Percentiles rank a stretch among this genome's conserved stretches.
Conservation (phyloP, 352 stramenopile genomes). For the Globisporangium middletonii region DNA sequence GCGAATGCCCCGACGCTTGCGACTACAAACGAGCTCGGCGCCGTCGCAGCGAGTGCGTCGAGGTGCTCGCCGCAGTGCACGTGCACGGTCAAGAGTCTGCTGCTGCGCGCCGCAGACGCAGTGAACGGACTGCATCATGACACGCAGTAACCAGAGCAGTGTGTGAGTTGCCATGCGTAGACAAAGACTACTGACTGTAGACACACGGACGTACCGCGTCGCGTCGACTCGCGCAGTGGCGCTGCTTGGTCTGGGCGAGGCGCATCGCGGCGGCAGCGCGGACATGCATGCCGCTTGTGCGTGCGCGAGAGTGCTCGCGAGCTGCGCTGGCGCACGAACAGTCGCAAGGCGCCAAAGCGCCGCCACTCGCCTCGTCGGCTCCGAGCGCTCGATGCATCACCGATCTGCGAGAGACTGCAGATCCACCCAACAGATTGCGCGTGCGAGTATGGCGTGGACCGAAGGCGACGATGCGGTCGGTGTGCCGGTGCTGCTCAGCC, state of each 20-base stretch:
- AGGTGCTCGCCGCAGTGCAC: slow-evolving; percentile 47
- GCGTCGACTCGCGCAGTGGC: neutral
- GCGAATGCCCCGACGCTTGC: slow-evolving; percentile 19
- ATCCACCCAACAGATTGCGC: neutral
- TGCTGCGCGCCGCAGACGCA: slow-evolving; percentile 25
- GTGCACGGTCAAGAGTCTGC: slow-evolving; percentile 40
- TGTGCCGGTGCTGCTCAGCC: slow-evolving; percentile 30
- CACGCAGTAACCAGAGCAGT: too few relatives aligned
- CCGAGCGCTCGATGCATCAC: too few relatives aligned
- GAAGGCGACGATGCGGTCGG: slow-evolving; percentile 24
- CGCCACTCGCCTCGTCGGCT: too few relatives aligned
- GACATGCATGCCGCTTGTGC: slow-evolving; percentile 32
- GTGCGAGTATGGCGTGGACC: slow-evolving; percentile 13
- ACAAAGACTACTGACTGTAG: neutral
- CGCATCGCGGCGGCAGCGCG: slow-evolving; percentile 29
- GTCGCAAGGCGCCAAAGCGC: neutral
- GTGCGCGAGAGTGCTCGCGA: neutral
- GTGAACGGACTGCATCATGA: slow-evolving; percentile 38
- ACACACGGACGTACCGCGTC: slow-evolving; percentile 15
- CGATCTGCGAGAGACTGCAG: too few relatives aligned
- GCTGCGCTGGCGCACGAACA: neutral
- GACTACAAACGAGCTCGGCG: slow-evolving; percentile 25
- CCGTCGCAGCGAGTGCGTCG: slow-evolving; percentile 9
- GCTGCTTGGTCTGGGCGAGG: slow-evolving; percentile 15
- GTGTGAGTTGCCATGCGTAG: too few relatives aligned